Evolutionary conservation across 805 yeast species (phyloP).

Genomic region (Millerozyma miso): DNA sequence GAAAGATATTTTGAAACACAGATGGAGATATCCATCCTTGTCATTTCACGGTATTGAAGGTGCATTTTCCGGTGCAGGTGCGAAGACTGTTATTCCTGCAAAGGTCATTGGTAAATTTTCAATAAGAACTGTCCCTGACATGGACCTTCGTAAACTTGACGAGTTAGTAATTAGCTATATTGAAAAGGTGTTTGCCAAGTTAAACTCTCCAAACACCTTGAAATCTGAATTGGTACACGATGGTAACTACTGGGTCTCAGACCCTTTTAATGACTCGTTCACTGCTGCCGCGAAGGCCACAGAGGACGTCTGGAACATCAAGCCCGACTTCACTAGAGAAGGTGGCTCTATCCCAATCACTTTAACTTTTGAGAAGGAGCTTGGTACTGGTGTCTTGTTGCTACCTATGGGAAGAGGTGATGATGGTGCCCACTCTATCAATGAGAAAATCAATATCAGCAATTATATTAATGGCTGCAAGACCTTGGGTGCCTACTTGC

Average conservation of each 20-base stretch:
- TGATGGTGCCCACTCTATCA: slow-evolving; percentile 98
- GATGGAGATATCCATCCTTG: slow-evolving; percentile 98
- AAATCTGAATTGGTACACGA: slow-evolving; percentile 80
- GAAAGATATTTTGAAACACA: slow-evolving; percentile 87
- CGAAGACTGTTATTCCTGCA: slow-evolving; percentile 97
- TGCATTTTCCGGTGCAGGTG: slow-evolving; percentile 92
- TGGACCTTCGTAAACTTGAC: slow-evolving; percentile 75
- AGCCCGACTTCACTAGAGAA: slow-evolving; percentile 96
- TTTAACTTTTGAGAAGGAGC: slow-evolving; percentile 81
- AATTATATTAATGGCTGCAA: slow-evolving; percentile 93
- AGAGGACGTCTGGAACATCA: slow-evolving; percentile 87
- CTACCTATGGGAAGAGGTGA: slow-evolving; percentile 99
- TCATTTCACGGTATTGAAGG: slow-evolving; percentile 98
- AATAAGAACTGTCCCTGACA: slow-evolving; percentile 95
- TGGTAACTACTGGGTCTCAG: slow-evolving; percentile 94
- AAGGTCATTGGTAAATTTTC: slow-evolving; percentile 92
- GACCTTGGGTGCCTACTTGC: slow-evolving; percentile 89
- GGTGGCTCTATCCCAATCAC: slow-evolving; percentile 99
- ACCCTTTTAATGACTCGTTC: slow-evolving; percentile 89
- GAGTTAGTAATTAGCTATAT: slow-evolving; percentile 71
- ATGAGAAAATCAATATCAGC: slow-evolving; percentile 84
- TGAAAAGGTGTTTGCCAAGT: slow-evolving; percentile 56
- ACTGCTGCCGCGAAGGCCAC: slow-evolving; percentile 95
- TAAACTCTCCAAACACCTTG: slow-evolving; percentile 74
- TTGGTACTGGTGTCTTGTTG: slow-evolving; percentile 80